phyloP scores from a whole-genome alignment of 495 filamentous ascomycete genomes.

The Extremus antarcticus region DNA sequence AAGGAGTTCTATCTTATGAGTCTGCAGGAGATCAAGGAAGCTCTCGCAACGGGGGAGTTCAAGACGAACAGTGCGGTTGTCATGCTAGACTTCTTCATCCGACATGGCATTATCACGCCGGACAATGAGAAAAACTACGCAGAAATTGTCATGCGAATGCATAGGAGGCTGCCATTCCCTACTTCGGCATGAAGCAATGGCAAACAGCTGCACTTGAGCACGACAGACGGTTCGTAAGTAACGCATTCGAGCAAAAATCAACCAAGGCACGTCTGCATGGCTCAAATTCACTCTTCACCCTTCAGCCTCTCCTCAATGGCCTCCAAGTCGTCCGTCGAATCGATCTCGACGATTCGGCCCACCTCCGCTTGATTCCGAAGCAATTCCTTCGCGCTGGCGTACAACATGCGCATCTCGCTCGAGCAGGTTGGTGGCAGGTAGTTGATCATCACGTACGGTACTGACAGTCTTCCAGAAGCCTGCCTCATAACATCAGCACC shows the following conservation, averaged over 20 bases:
- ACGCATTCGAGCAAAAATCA: slow-evolving; percentile 83
- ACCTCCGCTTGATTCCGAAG: slow-evolving; percentile 86
- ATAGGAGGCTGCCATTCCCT: slow-evolving; percentile 43
- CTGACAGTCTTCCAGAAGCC: slow-evolving; percentile 51
- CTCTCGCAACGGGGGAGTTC: slow-evolving; percentile 38
- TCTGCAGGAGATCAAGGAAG: slow-evolving; percentile 35
- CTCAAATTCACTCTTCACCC: slow-evolving; percentile 15
- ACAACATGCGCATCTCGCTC: slow-evolving; percentile 74
- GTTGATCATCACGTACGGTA: slow-evolving; percentile 87
- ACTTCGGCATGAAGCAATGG: slow-evolving; percentile 26
- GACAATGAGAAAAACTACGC: slow-evolving; percentile 40
- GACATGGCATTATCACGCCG: slow-evolving; percentile 40
- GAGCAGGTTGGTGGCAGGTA: slow-evolving; percentile 87
- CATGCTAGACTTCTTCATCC: slow-evolving; percentile 43
- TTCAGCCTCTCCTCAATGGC: slow-evolving; percentile 58
- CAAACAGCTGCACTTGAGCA: background rate
- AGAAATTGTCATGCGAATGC: slow-evolving; percentile 39
- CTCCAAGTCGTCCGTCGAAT: slow-evolving; percentile 63
- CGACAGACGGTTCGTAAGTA: slow-evolving; percentile 64
- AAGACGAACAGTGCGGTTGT: slow-evolving; percentile 42
- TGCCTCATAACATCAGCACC: slow-evolving; percentile 19
- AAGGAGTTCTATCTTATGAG: slow-evolving; percentile 38
- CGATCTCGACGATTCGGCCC: slow-evolving; percentile 67
- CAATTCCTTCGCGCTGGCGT: slow-evolving; percentile 88
- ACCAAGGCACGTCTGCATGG: slow-evolving; percentile 25